These are phyloP conservation scores for Marsdenia floribunda DNA, from an alignment of 257 asterid genomes.

Conservation along the genomic window DNA sequence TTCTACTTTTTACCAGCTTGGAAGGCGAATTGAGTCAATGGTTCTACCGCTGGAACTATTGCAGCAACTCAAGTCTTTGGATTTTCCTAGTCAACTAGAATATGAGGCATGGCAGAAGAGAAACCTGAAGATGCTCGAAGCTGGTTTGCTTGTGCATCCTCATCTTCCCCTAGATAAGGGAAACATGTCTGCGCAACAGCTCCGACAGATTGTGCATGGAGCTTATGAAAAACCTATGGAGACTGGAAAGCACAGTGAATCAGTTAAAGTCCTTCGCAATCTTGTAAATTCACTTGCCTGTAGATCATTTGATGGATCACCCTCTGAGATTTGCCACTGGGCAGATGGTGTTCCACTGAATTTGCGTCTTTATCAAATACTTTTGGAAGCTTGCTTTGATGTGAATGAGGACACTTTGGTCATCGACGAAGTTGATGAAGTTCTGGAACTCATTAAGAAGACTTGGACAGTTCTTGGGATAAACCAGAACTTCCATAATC, in stretches of 20 bases:
- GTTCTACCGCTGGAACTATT: conserved; percentile 84
- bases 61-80: conserved; percentile 58
- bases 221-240: conserved; percentile 60
- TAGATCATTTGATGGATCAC: conserved; percentile 74
- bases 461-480: conserved; percentile 83
- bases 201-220: conserved; percentile 47
- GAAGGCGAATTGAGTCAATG: conserved; percentile 62
- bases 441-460: conserved; percentile 71
- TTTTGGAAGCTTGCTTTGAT: conserved; percentile 80
- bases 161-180: conserved; percentile 52
- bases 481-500: conserved; percentile 56
- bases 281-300: conserved; percentile 58
- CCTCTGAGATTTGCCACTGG: conserved; percentile 78
- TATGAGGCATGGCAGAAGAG: conserved; percentile 73
- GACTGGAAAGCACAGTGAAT: conserved; percentile 57
- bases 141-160: conserved; percentile 75
- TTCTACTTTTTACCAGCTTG: conserved; percentile 56
- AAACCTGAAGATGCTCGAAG: conserved; percentile 66
- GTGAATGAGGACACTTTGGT: conserved; percentile 57
- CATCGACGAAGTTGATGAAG: conserved; percentile 86
- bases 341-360: conserved; percentile 87
- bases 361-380: conserved; percentile 57
- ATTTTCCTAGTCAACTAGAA: conserved; percentile 56
- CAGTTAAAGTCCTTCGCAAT: conserved; percentile 47
- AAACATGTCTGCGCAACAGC: conserved; percentile 42